These are phyloP conservation scores for Leucoagaricus sp. DNA, from an alignment of 1,284 basidiomycete genomes.

Conservation along the genomic window DNA sequence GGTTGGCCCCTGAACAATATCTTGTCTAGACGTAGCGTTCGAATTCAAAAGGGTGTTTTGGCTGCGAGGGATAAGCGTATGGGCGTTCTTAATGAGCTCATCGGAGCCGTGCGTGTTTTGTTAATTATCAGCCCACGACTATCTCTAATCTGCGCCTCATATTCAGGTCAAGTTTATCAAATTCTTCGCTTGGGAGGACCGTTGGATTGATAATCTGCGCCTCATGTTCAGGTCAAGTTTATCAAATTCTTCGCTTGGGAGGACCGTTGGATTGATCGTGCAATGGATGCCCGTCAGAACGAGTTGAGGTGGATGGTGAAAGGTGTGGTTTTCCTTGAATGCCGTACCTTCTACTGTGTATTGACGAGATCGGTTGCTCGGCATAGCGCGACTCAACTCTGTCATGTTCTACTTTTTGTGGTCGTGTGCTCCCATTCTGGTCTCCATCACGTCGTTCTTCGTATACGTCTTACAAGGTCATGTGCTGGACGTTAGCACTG, in stretches of 20 bases:
- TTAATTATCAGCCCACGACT: no score
- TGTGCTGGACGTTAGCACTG: slow-evolving; percentile 62
- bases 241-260: slow-evolving; percentile 91
- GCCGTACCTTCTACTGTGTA: neutral
- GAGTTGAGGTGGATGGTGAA: slow-evolving; percentile 77
- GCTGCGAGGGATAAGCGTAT: slow-evolving; percentile 84
- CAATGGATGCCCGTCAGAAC: slow-evolving; percentile 54
- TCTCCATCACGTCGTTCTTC: slow-evolving; percentile 71
- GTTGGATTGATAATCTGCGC: slow-evolving; percentile 55
- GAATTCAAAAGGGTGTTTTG: slow-evolving; percentile 75
- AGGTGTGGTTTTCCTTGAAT: slow-evolving; percentile 32
- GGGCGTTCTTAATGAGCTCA: slow-evolving; percentile 84
- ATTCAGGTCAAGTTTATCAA: slow-evolving; percentile 87
- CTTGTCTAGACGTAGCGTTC: slow-evolving; percentile 59
- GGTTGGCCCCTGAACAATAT: slow-evolving; percentile 77
- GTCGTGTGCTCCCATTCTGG: slow-evolving; percentile 65
- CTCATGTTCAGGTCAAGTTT: slow-evolving; percentile 81
- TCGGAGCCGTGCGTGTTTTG: slow-evolving; percentile 55
- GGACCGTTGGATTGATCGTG: slow-evolving; percentile 67
- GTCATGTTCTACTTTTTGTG: slow-evolving; percentile 66
- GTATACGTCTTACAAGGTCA: slow-evolving; percentile 65
- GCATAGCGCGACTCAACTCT: slow-evolving; percentile 61
- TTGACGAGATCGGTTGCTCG: slow-evolving; percentile 7
- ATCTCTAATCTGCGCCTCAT: no score
- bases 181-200: slow-evolving; percentile 83